A percentile compares a stretch with the other conserved stretches of the same genome.
These are phyloP conservation scores for Apophysomyces sp. DNA, from an alignment of 371 early-diverging fungal genomes.

Conservation along the genomic window DNA sequence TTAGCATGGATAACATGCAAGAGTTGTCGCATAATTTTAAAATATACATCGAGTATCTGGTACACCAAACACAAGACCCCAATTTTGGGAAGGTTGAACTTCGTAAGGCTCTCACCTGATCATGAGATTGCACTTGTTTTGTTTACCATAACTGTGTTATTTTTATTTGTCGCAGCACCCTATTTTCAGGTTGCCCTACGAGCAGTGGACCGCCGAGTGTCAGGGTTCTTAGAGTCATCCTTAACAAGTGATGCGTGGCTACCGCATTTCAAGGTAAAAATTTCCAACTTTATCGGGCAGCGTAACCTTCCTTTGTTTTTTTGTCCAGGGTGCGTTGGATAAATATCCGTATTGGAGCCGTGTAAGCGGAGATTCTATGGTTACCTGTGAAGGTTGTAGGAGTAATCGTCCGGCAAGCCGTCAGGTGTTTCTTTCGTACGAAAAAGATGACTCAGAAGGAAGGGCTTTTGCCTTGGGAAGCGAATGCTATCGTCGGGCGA, in stretches of 20 bases:
- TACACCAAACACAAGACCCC: conserved; percentile 8
- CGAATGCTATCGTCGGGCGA: conserved; percentile 18
- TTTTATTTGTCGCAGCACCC: conserved; percentile 8
- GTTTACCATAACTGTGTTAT: background rate
- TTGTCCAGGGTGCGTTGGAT: conserved; percentile 19
- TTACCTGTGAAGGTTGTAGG: conserved; percentile 17
- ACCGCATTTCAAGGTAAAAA: conserved; percentile 17
- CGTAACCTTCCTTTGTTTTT: background rate
- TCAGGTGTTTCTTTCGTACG: conserved; percentile 1
- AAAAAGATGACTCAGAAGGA: conserved; percentile 5
- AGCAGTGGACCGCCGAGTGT: conserved; percentile 16
- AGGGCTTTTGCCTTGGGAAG: conserved; percentile 14
- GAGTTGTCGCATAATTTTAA: conserved; percentile 13
- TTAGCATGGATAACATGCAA: conserved; percentile 13
- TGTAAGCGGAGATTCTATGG: background rate
- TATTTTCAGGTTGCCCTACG: conserved; percentile 10
- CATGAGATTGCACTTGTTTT: no score
- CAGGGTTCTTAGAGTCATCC: conserved; percentile 11
- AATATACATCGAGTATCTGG: conserved; percentile 17
- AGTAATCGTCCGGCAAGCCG: conserved; percentile 10
- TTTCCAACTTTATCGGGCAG: background rate
- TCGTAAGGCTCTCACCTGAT: background rate
- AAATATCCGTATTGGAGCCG: conserved; percentile 8
- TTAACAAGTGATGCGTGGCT: conserved; percentile 22
- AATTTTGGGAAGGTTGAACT: background rate